These are phyloP conservation scores for Lyophyllum atratum DNA, from an alignment of 768 basidiomycete species.

Conservation along the genomic window DNA sequence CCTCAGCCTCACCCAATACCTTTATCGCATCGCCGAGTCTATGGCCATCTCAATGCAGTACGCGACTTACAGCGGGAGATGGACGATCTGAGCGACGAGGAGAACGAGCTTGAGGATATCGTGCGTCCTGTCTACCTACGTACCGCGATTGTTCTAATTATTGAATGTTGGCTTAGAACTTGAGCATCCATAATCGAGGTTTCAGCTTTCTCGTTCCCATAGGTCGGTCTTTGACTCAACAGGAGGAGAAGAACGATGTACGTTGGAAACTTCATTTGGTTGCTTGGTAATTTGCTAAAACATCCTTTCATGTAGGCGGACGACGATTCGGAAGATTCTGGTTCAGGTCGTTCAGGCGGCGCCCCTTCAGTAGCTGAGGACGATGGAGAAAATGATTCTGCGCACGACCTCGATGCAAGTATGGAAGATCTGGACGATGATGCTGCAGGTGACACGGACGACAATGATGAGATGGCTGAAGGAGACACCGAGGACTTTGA, in stretches of 20 bases:
- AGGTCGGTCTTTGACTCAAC: slow-evolving; percentile 69
- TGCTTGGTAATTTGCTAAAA: neutral
- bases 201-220: slow-evolving; percentile 71
- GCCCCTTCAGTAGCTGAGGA: slow-evolving; percentile 47
- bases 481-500: slow-evolving; percentile 55
- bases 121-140: slow-evolving; percentile 32
- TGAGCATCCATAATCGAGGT: slow-evolving; percentile 64
- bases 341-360: slow-evolving; percentile 41
- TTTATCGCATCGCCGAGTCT: slow-evolving; percentile 48
- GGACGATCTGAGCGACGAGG: slow-evolving; percentile 85
- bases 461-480: slow-evolving; percentile 43
- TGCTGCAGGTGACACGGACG: slow-evolving; percentile 44
- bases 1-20: slow-evolving; percentile 70
- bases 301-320: slow-evolving; percentile 36
- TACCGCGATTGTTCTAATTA: slow-evolving; percentile 6
- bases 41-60: slow-evolving; percentile 59
- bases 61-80: slow-evolving; percentile 77
- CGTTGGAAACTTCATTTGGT: slow-evolving; percentile 16
- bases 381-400: slow-evolving; percentile 51
- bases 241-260: slow-evolving; percentile 87
- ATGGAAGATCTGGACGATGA: slow-evolving; percentile 60
- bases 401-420: slow-evolving; percentile 60
- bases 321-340: slow-evolving; percentile 51
- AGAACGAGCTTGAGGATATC: slow-evolving; percentile 76
- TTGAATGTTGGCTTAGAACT: slow-evolving; percentile 40